Evolutionary conservation across 148 eudicot species (phyloP).

Genomic region (Nepenthes mirabilis): DNA sequence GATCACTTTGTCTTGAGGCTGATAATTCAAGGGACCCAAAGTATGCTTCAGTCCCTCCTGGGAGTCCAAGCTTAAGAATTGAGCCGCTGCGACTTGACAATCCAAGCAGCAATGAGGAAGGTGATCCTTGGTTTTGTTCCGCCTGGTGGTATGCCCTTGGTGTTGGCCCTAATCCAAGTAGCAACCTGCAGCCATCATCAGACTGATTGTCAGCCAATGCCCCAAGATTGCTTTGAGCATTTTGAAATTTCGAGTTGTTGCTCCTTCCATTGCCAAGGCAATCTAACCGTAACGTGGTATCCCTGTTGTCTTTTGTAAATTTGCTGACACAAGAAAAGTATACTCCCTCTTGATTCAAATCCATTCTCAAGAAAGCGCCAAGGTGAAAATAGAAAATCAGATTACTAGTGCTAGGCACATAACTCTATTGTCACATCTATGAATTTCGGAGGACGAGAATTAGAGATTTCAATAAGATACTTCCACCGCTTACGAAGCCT

Average conservation of each 20-base stretch:
- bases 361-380: constrained; percentile 29
- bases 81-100: constrained; percentile 34
- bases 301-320: constrained; percentile 34
- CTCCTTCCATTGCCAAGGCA: constrained; percentile 57
- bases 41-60: constrained; percentile 29
- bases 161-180: constrained; percentile 88
- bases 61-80: constrained; percentile 58
- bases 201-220: constrained; percentile 11
- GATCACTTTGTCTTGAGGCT: constrained; percentile 17
- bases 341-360: constrained; percentile 21
- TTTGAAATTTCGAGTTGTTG: constrained; percentile 8
- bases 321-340: constrained; percentile 26
- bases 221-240: constrained; percentile 18
- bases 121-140: constrained; percentile 24
- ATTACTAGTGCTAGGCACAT: constrained; percentile 14
- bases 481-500: constrained; percentile 83
- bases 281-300: constrained; percentile 76
- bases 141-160: constrained; percentile 30
- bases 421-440: constrained; percentile 12
- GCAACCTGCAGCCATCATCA: constrained; percentile 81
- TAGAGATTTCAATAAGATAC: constrained; percentile 25
- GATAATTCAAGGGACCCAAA: constrained; percentile 31
- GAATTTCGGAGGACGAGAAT: constrained; percentile 17
- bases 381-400: constrained; percentile 5
- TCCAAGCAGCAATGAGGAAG: constrained; percentile 13